These are phyloP conservation scores for Avicennia marina DNA, from an alignment of 257 asterid species.

Conservation along the genomic window DNA sequence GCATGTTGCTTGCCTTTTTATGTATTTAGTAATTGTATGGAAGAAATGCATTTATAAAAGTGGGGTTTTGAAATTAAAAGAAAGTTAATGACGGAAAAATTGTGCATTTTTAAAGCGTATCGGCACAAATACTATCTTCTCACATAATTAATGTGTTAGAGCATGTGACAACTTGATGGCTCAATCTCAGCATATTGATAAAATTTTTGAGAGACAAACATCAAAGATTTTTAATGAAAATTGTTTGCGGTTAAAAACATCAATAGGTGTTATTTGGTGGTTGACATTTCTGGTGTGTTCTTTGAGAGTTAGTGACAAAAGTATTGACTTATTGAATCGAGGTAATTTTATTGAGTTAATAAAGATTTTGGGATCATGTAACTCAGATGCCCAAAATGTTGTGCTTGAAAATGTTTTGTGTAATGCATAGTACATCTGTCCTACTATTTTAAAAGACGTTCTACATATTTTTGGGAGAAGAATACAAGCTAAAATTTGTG, in stretches of 20 bases:
- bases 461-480: neutral
- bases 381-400: neutral
- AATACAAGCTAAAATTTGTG: neutral
- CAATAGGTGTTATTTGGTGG: neutral
- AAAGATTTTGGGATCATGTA: neutral
- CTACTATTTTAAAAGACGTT: neutral
- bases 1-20: too few species aligned
- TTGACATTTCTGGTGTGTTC: neutral
- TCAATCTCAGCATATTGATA: too few species aligned
- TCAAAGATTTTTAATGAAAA: neutral
- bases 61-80: neutral
- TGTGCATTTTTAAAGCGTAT: neutral
- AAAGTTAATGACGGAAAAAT: neutral
- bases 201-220: too few species aligned
- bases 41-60: neutral
- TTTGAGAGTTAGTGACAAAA: neutral
- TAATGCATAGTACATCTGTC: neutral
- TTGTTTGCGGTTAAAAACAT: neutral
- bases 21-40: too few species aligned
- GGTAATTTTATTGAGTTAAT: slow-evolving; percentile 2
- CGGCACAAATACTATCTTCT: neutral
- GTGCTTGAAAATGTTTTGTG: neutral
- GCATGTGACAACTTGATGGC: neutral
- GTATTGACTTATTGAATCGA: neutral
- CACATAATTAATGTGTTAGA: neutral